Conservation (phyloP, 1,284 basidiomycete species). For the Melampsora americana region DNA sequence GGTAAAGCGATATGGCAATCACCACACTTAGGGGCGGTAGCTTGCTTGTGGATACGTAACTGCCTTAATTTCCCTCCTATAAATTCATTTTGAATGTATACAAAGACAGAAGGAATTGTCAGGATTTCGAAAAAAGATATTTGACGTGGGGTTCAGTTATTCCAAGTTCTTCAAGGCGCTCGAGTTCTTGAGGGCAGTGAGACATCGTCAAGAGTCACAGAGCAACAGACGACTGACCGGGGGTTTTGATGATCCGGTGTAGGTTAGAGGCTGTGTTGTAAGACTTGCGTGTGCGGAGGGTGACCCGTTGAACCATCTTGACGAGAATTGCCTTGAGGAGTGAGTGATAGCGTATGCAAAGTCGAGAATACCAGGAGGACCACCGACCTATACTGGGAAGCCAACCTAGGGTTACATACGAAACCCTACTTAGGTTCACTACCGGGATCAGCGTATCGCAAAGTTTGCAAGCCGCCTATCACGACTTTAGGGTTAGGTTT, state of each 20-base stretch:
- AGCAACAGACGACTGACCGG: constrained; percentile 53
- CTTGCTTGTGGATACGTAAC: constrained; percentile 46
- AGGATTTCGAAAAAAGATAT: background rate
- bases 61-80: constrained; percentile 48
- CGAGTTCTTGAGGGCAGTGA: no score
- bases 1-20: constrained; percentile 88
- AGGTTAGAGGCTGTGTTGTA: constrained; percentile 99
- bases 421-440: no score
- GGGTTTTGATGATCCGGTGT: constrained; percentile 93
- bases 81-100: background rate
- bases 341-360: no score
- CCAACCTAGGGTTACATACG: no score
- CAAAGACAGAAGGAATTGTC: background rate
- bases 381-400: no score
- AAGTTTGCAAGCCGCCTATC: no score
- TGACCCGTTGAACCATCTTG: constrained; percentile 94
- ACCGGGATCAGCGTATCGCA: no score
- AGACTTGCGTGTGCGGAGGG: constrained; percentile 94
- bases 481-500: no score
- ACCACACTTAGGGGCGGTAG: constrained; percentile 55
- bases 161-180: background rate
- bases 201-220: background rate
- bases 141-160: background rate
- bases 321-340: background rate
- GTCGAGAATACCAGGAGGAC: no score